phyloP scores from a whole-genome alignment of 2,329 filamentous ascomycete species.

The Aspergillus vadensis region DNA sequence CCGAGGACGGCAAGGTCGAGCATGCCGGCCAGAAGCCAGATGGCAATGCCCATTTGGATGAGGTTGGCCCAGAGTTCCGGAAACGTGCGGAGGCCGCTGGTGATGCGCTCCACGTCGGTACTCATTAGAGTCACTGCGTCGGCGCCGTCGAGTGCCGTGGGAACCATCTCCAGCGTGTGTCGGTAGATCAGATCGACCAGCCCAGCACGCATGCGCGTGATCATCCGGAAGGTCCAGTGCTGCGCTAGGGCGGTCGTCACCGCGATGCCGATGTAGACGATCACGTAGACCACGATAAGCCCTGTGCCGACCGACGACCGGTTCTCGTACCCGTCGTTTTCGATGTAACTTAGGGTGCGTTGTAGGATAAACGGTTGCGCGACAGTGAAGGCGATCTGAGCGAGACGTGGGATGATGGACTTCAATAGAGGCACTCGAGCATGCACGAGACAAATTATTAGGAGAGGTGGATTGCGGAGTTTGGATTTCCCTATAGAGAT shows the following conservation, averaged over 20 bases:
- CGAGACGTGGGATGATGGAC: slow-evolving; percentile 42
- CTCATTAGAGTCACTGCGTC: slow-evolving; percentile 38
- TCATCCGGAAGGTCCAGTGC: slow-evolving; percentile 15
- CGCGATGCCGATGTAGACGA: slow-evolving; percentile 49
- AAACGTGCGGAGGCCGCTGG: slow-evolving; percentile 22
- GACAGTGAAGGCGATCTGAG: slow-evolving; percentile 46
- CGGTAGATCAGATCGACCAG: slow-evolving; percentile 33
- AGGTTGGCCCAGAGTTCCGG: slow-evolving; percentile 30
- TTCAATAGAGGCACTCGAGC: neutral
- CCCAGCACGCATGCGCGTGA: slow-evolving; percentile 9
- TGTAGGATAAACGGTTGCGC: slow-evolving; percentile 51
- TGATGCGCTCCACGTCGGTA: slow-evolving; percentile 35
- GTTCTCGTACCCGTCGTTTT: slow-evolving; percentile 25
- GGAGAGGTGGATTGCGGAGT: neutral
- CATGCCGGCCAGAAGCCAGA: slow-evolving; percentile 16
- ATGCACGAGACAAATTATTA: neutral
- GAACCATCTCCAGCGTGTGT: slow-evolving; percentile 29
- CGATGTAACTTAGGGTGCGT: neutral
- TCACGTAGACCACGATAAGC: slow-evolving; percentile 45
- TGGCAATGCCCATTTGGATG: slow-evolving; percentile 19
- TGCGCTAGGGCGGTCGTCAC: slow-evolving; percentile 27
- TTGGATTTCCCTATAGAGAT: neutral
- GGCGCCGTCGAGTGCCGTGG: slow-evolving; percentile 16
- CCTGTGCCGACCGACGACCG: slow-evolving; percentile 20
- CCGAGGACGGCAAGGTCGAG: neutral